Base-by-base conservation (phyloP, 176 grass and related monocot genomes). In the Triticum monococcum region DNA sequence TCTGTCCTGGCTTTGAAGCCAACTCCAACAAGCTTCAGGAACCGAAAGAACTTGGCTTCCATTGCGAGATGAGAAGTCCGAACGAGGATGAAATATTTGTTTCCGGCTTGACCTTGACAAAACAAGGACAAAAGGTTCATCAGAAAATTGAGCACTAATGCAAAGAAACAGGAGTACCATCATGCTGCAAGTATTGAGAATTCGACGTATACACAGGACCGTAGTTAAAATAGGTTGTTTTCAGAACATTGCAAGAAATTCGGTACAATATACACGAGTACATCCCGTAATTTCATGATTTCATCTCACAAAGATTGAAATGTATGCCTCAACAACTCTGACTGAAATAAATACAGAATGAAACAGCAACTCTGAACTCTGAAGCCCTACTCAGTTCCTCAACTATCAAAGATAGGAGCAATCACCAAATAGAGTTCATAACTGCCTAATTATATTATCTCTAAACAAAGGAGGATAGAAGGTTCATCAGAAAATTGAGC, bases 1-100 rank as follows among this genome's bases (percentile, higher is more conserved):
- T 96, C 94, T 38, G 91, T 81, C 76, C 94, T 89, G 12, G 91
- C 91, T 91, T 91, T 96, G 31, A 75, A 93, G 9, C 91, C 91
- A 5, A 91, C 87, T 22, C 94, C 94, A 0, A 91, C 94, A 60
- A 91, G 43, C 78, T 91, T 96, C 68, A 96, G 85, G 60, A 96
- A 93, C 83, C 89, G 73, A 36, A 91, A 93, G 31, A 88, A 88
- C 70, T 87, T 90, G 31, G 88, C 86, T 28, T 96, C 94, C 89
- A 91, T 93, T 73, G 57, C 59, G 8, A 81, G 16, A 10, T 32
- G 12, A 26, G 41, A 46, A 48, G 72, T 75, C 25, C 9, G 7
- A 31, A 37, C 60, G 30, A 17, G 22, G 37, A 40, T 46, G 38
- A 28, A 72, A 8, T 59, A 52, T 26, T 25, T 56, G 30, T n/a